Base-by-base conservation (phyloP, 768 basidiomycete genomes). In the Tylopilus felleus region DNA sequence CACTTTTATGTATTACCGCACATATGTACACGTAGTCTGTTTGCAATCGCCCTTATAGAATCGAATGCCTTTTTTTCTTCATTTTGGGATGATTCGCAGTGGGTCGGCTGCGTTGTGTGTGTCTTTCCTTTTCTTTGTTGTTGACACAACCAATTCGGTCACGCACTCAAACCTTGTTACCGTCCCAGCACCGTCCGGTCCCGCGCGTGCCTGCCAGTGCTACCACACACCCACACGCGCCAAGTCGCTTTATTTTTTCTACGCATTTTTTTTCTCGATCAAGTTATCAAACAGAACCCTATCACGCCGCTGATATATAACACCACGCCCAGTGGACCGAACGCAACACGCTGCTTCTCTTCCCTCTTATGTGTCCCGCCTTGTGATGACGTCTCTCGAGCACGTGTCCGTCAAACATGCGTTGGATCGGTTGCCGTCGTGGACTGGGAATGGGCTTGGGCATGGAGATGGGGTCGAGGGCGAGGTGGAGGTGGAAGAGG, bases 351-450 rank as follows among this genome's bases (percentile, higher is more conserved):
- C 38, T 38, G 7, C 38, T 19, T 38, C n/a, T 19, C 13, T 19
- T 19, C 38, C 28, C 22, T 43, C 39, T 45, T 53, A 66, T 70
- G 69, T 44, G 22, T 47, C 50, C 49, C 31, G 52, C 21, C 36
- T 29, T 29, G 38, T 51, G 47, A 71, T 69, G 67, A 71, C 69
- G 35, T 57, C 65, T 41, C 46, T 61, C 58, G 59, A 71, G 16
- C 61, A 60, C 51, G 54, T 58, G 59, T 56, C 55, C 25, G 52
- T 64, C 57, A 57, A 58, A 48, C 57, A 57, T 54, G 44, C 39
- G 44, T 39, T 49, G 48, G 42, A 58, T 36, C 47, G 17, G 28
- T 23, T 21, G 5, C 27, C 52, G 8, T 42, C 52, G 19, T 39
- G 47, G 53, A 44, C 17, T 41, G 60, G 28, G 23, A 44, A 55